phyloP scores from a whole-genome alignment of 139 green algal genomes.

The Pleodorina starrii region DNA sequence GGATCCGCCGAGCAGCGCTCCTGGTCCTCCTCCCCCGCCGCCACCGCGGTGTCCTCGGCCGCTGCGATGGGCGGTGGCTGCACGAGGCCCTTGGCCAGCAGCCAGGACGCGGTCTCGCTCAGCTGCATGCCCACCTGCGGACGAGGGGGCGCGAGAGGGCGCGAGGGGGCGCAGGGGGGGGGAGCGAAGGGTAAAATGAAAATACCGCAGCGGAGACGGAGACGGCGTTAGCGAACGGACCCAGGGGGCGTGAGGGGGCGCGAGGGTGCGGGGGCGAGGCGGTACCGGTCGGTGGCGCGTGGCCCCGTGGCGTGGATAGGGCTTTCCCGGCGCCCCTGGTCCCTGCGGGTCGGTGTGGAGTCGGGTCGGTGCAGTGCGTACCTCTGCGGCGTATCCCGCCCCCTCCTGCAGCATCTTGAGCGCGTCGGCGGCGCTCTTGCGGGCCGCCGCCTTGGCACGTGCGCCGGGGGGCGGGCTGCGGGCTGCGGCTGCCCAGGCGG shows the following conservation, averaged over 20 bases:
- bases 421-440: slow-evolving; percentile 36
- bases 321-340: too few relatives aligned
- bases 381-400: slow-evolving; percentile 50
- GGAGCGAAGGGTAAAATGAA: too few relatives aligned
- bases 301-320: too few relatives aligned
- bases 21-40: neutral
- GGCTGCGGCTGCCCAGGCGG: slow-evolving; percentile 7
- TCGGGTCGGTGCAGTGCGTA: too few relatives aligned
- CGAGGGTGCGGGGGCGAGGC: too few relatives aligned
- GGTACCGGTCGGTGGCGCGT: too few relatives aligned
- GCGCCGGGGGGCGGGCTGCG: neutral
- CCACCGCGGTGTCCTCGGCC: neutral
- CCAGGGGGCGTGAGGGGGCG: too few relatives aligned
- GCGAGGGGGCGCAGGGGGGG: too few relatives aligned
- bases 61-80: neutral
- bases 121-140: slow-evolving; percentile 67
- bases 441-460: slow-evolving; percentile 9
- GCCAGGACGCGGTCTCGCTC: slow-evolving; percentile 52
- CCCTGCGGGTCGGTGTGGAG: too few relatives aligned
- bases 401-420: slow-evolving; percentile 43
- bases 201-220: too few relatives aligned
- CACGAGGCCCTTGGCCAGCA: slow-evolving; percentile 58
- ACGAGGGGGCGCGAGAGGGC: too few relatives aligned
- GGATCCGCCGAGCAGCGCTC: neutral
- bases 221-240: too few relatives aligned